phyloP scores from a whole-genome alignment of 2,329 filamentous ascomycete genomes.

The Penicillium glabrum region DNA sequence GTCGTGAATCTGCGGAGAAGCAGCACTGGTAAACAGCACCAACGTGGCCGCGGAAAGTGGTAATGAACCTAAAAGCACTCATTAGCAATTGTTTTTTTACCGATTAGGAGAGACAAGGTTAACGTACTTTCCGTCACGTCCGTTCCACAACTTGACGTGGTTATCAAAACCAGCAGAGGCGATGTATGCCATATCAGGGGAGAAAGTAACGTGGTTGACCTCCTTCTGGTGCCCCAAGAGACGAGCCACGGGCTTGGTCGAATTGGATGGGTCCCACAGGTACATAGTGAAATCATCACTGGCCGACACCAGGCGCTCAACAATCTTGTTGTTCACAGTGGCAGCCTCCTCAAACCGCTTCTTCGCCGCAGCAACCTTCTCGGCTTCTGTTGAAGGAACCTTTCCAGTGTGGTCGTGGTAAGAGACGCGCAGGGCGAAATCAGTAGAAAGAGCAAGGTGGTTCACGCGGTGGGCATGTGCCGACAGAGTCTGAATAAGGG shows the following conservation, averaged over 20 bases:
- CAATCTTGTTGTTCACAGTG: constrained; percentile 70
- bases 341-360: constrained; percentile 84
- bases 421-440: constrained; percentile 81
- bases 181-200: constrained; percentile 82
- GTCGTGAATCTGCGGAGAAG: constrained; percentile 88
- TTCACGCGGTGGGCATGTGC: constrained; percentile 95
- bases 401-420: constrained; percentile 81
- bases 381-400: constrained; percentile 67
- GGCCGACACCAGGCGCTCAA: constrained; percentile 84
- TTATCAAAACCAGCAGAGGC: constrained; percentile 93
- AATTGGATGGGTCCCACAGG: constrained; percentile 80
- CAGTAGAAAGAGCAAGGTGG: constrained; percentile 88
- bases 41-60: constrained; percentile 84
- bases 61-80: constrained; percentile 65
- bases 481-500: constrained; percentile 73
- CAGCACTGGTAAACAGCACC: constrained; percentile 89
- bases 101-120: neutral
- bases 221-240: constrained; percentile 95
- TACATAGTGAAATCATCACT: constrained; percentile 97
- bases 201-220: constrained; percentile 94
- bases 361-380: constrained; percentile 71
- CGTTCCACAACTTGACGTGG: constrained; percentile 89
- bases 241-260: constrained; percentile 81
- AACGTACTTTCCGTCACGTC: constrained; percentile 61
- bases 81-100: constrained; percentile 2